A percentile compares a stretch with the other conserved stretches of the same genome.
Evolutionary conservation across 208 protist genomes (phyloP).

Genomic region (Wallacemonas sp.): DNA sequence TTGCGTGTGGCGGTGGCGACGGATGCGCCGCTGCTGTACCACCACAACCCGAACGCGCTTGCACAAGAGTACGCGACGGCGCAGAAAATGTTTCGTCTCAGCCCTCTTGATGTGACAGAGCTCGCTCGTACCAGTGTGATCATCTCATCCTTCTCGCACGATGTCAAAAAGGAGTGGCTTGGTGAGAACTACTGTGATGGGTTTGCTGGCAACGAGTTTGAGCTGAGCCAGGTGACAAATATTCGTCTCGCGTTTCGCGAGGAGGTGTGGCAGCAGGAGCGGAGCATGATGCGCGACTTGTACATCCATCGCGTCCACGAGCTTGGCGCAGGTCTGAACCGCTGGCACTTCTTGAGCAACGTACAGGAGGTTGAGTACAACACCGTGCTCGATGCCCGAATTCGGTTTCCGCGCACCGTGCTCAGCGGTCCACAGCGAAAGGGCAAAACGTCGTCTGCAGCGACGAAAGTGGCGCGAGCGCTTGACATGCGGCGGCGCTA

Average conservation of each 20-base stretch:
- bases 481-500: conserved; percentile 80
- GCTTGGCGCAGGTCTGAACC: conserved; percentile 43
- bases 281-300: conserved; percentile 80
- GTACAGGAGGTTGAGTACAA: conserved; percentile 88
- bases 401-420: conserved; percentile 90
- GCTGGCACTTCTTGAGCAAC: conserved; percentile 82
- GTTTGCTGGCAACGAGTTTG: conserved; percentile 71
- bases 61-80: conserved; percentile 91
- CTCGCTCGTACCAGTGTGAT: conserved; percentile 87
- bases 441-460: conserved; percentile 37
- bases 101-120: conserved; percentile 87
- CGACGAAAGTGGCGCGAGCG: conserved; percentile 56
- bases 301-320: conserved; percentile 51
- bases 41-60: conserved; percentile 78
- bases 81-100: conserved; percentile 85
- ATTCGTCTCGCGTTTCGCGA: conserved; percentile 85
- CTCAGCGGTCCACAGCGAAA: conserved; percentile 62
- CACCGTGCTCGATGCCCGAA: conserved; percentile 76
- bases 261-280: conserved; percentile 79
- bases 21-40: conserved; percentile 94
- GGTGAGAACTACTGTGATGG: conserved; percentile 67
- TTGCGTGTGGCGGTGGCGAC: conserved; percentile 97
- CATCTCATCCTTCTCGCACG: conserved; percentile 78
- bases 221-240: conserved; percentile 81
- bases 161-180: conserved; percentile 81